Evolutionary conservation across 2,329 filamentous ascomycete genomes (phyloP), one percentile per base, ranked within the genome.

Genomic region (Cytospora piceicola): DNA sequence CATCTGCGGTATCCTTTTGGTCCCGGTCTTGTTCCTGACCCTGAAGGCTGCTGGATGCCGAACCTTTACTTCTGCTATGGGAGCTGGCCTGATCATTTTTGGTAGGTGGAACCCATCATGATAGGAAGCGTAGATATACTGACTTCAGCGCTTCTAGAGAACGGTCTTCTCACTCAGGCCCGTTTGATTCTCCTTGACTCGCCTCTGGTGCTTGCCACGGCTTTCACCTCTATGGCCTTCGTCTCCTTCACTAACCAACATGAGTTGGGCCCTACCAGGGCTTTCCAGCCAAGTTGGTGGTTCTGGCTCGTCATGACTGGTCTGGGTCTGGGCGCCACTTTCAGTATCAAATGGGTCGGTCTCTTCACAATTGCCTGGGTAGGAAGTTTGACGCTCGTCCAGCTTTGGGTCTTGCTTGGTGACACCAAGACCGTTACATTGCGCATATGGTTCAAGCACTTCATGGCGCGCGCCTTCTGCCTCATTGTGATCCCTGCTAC

Each of bases 311-410:
- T 85, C 65, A 88, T 92, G 75, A 96, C 92, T 54, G 95, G 95
- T 72, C 81, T 99, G 53, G 91, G 90, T 46, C 83, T 99, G 59
- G 95, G 95, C 69, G 90, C 94, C 59, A 98, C 95, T 9, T 87
- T 90, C 68, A 98, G 94, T 80, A 94, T 98, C 74, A 99, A 99
- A 82, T 99, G 95, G 95, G 95, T 99, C 74, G 95, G 95, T 59
- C 84, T 99, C 61, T 98, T 99, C 83, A 99, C 95, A 69, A 97
- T 97, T 77, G 95, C 94, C 58, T 99, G 95, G 95, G 93, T 99
- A 71, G 95, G 95, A 69, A 88, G 85, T 78, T 86, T 99, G 79
- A 99, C 95, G 46, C 78, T 94, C 54, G 77, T 99, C 55, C 95
- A 99, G 81, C 86, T 99, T 66, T 99, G 95, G 95, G 89, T 97